A percentile compares a stretch with the other conserved stretches of the same genome.
These are phyloP conservation scores for Fragaria iinumae DNA, from an alignment of 306 rosid genomes.

Conservation along the genomic window DNA sequence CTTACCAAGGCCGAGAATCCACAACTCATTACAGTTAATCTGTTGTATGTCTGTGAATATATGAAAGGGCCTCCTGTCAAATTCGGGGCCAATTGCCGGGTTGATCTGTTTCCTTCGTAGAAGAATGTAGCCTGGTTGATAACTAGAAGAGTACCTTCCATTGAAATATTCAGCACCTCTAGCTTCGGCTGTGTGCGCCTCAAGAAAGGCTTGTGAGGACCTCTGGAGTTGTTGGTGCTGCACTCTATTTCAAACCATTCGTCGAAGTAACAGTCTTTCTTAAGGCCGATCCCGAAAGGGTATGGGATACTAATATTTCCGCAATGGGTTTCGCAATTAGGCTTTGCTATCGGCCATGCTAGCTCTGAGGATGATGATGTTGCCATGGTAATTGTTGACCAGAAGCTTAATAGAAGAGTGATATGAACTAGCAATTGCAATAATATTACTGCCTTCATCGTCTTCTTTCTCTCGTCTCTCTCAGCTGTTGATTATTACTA, in stretches of 20 bases:
- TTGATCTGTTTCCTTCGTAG: neutral
- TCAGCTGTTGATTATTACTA: neutral
- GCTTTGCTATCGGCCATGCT: neutral
- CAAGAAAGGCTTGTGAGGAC: conserved; percentile 5
- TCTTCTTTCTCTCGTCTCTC: neutral
- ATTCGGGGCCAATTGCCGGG: neutral
- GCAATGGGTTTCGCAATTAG: conserved; percentile 25
- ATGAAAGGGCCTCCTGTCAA: conserved; percentile 3
- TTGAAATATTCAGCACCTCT: neutral
- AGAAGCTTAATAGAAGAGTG: neutral
- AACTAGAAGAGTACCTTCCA: neutral
- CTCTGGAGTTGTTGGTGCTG: neutral
- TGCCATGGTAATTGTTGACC: neutral
- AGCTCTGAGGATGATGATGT: neutral
- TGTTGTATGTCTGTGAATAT: neutral
- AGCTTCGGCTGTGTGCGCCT: conserved; percentile 6
- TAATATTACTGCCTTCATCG: neutral
- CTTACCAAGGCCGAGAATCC: neutral
- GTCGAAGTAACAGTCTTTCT: conserved; percentile 19
- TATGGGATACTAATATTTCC: conserved; percentile 20
- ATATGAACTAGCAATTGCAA: neutral
- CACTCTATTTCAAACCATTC: conserved; percentile 43
- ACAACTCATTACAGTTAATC: conserved; percentile 13
- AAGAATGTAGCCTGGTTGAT: conserved; percentile 18
- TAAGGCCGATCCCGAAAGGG: conserved; percentile 43